Percentiles rank a stretch among this genome's conserved stretches.
Evolutionary conservation across 108 stramenopile species (phyloP).

Genomic region (Skeletonema potamos): DNA sequence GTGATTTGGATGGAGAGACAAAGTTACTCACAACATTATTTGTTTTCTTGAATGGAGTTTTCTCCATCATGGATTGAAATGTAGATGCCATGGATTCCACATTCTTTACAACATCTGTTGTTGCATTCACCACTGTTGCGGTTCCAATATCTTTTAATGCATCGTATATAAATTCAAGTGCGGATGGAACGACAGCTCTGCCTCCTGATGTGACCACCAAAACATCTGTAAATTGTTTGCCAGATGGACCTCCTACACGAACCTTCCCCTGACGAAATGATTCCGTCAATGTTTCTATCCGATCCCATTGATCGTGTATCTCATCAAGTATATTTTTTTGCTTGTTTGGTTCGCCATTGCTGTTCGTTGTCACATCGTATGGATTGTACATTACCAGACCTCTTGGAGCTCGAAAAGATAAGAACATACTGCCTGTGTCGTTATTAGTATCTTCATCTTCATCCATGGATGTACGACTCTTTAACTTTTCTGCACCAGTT

Average conservation of each 20-base stretch:
- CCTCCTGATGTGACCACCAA: conserved; percentile 66
- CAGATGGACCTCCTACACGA: conserved; percentile 51
- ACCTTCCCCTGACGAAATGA: conserved; percentile 59
- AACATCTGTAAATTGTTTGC: conserved; percentile 66
- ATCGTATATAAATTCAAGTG: conserved; percentile 72
- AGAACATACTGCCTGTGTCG: conserved; percentile 62
- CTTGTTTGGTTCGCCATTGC: conserved; percentile 4
- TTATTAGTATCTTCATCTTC: conserved; percentile 15
- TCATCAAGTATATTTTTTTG: conserved; percentile 60
- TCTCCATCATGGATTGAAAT: conserved; percentile 40
- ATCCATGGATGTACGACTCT: neutral
- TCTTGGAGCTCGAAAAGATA: conserved; percentile 70
- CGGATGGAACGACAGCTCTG: conserved; percentile 45
- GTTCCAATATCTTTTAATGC: conserved; percentile 49
- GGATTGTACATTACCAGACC: conserved; percentile 54
- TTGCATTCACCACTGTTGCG: neutral
- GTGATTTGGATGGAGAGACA: neutral
- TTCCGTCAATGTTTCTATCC: conserved; percentile 58
- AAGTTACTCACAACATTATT: neutral
- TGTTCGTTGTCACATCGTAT: neutral
- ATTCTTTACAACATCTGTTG: conserved; percentile 1
- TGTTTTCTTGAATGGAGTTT: conserved; percentile 42
- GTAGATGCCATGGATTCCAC: conserved; percentile 38
- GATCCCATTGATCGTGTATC: conserved; percentile 74
- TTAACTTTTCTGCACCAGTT: conserved; percentile 1